These are phyloP conservation scores for Amylostereum areolatum DNA, from an alignment of 1,284 basidiomycete genomes.

Conservation along the genomic window DNA sequence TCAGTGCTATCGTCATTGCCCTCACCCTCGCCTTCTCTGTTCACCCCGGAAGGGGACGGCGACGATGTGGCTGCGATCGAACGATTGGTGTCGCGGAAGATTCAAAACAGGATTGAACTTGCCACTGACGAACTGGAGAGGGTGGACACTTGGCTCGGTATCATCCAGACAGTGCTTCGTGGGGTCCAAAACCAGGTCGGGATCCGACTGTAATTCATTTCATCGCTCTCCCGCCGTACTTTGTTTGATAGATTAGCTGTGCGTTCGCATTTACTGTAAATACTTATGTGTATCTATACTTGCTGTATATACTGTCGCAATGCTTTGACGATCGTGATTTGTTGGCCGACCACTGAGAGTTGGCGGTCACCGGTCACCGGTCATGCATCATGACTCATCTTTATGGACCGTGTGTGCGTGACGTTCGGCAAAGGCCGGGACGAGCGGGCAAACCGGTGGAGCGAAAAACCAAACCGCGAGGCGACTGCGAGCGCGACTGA, in stretches of 20 bases:
- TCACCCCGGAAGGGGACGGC: slow-evolving; percentile 39
- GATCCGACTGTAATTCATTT: neutral
- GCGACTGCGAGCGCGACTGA: neutral
- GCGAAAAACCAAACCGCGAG: slow-evolving; percentile 11
- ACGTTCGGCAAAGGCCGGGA: neutral
- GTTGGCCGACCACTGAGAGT: too few species aligned
- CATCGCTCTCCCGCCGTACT: neutral
- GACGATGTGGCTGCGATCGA: slow-evolving; percentile 55
- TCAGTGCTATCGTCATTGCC: slow-evolving; percentile 6
- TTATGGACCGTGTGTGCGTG: too few species aligned
- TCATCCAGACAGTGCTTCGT: slow-evolving; percentile 56
- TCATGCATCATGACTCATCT: too few species aligned
- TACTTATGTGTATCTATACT: slow-evolving; percentile 2
- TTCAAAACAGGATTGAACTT: slow-evolving; percentile 48
- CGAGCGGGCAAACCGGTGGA: slow-evolving; percentile 11
- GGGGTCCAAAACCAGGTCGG: slow-evolving; percentile 40
- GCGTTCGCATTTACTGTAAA: neutral
- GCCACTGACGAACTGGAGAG: slow-evolving; percentile 63
- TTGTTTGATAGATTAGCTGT: neutral
- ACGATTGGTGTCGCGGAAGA: slow-evolving; percentile 53
- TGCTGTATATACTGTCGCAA: too few species aligned
- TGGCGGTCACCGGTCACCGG: too few species aligned
- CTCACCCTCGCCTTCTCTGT: slow-evolving; percentile 23
- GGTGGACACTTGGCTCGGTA: slow-evolving; percentile 48
- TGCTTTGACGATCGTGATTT: too few species aligned